A percentile compares a stretch with the other conserved stretches of the same genome.
Conservation (phyloP, 1,284 basidiomycete species). For the Fomes fomentarius region DNA sequence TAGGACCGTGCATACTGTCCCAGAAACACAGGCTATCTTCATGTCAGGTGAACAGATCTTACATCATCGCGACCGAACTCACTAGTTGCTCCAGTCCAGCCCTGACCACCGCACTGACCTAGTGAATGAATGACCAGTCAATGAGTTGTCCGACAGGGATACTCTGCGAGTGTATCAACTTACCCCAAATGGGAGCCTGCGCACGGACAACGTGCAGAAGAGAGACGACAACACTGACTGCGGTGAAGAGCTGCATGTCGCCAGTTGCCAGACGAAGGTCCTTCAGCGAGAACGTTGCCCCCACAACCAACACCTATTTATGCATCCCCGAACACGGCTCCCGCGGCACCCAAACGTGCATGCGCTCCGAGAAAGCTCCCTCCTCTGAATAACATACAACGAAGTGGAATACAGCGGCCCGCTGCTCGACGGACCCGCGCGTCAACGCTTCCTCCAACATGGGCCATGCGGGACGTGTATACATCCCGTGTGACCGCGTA, state of each 20-base stretch:
- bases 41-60: not conserved
- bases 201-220: conserved; percentile 6
- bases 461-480: not conserved
- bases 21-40: conserved; percentile 19
- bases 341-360: not conserved
- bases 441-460: not conserved
- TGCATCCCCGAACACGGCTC: not conserved
- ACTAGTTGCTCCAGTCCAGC: conserved; percentile 26
- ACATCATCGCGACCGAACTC: not conserved
- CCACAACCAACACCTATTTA: not conserved
- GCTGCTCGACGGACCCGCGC: conserved; percentile 9
- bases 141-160: not conserved
- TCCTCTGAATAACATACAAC: conserved; percentile 11
- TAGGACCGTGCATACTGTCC: conserved; percentile 14
- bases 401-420: too few species aligned
- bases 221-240: conserved; percentile 21
- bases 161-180: not conserved
- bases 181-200: conserved; percentile 31
- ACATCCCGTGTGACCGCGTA: conserved; percentile 9
- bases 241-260: conserved; percentile 24
- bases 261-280: not conserved
- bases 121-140: not conserved
- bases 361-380: conserved; percentile 22
- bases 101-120: conserved; percentile 29
- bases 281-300: not conserved